phyloP scores from a whole-genome alignment of 192 early-diverging fungal genomes.

The Backusella luteola region DNA sequence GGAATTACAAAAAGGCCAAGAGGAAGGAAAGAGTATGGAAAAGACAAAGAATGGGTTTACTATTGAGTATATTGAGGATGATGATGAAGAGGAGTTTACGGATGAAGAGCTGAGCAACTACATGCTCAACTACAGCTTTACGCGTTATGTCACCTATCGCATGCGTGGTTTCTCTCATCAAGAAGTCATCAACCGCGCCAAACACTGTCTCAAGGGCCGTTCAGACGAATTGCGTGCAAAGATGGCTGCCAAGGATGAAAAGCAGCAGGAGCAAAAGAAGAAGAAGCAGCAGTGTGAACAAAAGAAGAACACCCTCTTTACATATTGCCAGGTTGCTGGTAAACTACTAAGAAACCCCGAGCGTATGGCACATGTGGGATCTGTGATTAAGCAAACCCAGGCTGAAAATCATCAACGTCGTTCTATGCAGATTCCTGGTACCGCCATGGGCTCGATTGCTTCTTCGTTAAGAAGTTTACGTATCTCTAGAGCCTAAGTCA shows the following conservation, averaged over 20 bases:
- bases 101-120: neutral
- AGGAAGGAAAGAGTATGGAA: neutral
- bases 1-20: neutral
- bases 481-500: neutral
- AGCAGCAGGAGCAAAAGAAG: neutral
- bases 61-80: neutral
- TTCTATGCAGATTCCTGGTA: neutral
- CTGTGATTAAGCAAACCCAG: neutral
- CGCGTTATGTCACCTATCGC: neutral
- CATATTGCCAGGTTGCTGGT: slow-evolving; percentile 5
- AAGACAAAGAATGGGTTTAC: neutral
- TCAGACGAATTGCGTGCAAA: neutral
- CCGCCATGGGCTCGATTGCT: neutral
- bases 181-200: neutral
- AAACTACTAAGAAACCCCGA: neutral
- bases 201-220: neutral
- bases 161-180: slow-evolving; percentile 15
- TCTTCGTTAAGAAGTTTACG: neutral
- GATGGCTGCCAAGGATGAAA: neutral
- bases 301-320: neutral
- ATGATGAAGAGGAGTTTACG: neutral
- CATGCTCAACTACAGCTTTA: neutral
- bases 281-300: neutral
- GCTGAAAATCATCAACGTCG: neutral
- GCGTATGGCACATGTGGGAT: slow-evolving; percentile 3